Evolutionary conservation across 2,329 filamentous ascomycete species (phyloP).

Genomic region (Fusarium drepaniforme): DNA sequence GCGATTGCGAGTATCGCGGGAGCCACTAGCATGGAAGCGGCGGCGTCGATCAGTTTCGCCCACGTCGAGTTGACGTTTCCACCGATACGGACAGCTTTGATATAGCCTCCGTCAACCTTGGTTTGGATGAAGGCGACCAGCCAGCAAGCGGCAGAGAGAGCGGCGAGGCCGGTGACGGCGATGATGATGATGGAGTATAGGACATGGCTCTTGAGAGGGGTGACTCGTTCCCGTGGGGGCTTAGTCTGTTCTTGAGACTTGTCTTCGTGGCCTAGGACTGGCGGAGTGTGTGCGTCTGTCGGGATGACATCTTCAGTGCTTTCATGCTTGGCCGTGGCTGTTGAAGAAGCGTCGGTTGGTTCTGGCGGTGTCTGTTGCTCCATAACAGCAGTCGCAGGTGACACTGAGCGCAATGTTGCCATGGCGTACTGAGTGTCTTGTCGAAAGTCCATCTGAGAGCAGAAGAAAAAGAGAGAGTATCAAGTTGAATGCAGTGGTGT

Average conservation of each 20-base stretch:
- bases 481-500: neutral
- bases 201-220: slow-evolving; percentile 24
- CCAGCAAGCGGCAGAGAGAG: slow-evolving; percentile 6
- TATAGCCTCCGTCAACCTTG: slow-evolving; percentile 2
- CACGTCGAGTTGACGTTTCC: slow-evolving; percentile 14
- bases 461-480: neutral
- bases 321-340: neutral
- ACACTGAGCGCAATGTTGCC: neutral
- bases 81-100: slow-evolving; percentile 15
- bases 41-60: slow-evolving; percentile 32
- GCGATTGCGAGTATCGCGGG: slow-evolving; percentile 15
- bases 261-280: neutral
- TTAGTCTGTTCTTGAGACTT: neutral
- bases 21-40: slow-evolving; percentile 29
- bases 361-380: neutral
- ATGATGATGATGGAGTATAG: slow-evolving; percentile 22
- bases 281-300: neutral
- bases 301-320: neutral
- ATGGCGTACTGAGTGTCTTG: neutral
- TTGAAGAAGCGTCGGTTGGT: neutral
- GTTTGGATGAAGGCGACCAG: slow-evolving; percentile 17
- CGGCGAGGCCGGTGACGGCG: neutral
- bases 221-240: neutral
- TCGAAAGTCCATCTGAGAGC: neutral
- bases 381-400: neutral